Conservation (phyloP, 2,329 filamentous ascomycete species). For the Fusarium sp. region DNA sequence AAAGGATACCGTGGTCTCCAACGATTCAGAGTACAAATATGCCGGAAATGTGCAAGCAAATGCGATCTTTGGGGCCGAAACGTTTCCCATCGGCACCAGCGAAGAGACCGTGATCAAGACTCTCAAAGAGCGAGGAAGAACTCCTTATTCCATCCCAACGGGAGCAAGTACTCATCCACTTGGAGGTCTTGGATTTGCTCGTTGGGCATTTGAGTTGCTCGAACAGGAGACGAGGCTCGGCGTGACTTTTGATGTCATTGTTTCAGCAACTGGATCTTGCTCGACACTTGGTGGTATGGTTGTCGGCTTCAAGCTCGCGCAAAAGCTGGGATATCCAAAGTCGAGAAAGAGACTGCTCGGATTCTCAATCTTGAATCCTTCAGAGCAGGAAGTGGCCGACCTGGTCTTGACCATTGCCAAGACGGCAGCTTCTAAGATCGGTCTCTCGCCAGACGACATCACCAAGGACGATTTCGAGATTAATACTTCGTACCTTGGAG, state of each 20-base stretch:
- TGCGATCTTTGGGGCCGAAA: constrained; percentile 21
- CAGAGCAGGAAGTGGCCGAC: background rate
- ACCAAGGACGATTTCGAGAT: constrained; percentile 23
- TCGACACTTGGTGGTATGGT: constrained; percentile 23
- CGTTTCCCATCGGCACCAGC: constrained; percentile 13
- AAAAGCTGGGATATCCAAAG: constrained; percentile 2
- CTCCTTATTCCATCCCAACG: constrained; percentile 19
- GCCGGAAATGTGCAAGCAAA: constrained; percentile 28
- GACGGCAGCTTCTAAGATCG: constrained; percentile 23
- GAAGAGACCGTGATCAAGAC: constrained; percentile 3
- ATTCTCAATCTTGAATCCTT: constrained; percentile 9
- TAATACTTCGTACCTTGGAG: constrained; percentile 14
- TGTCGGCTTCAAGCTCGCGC: constrained; percentile 24
- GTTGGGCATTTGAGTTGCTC: constrained; percentile 27
- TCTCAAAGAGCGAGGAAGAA: constrained; percentile 11
- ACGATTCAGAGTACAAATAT: constrained; percentile 19
- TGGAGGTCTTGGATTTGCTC: constrained; percentile 25
- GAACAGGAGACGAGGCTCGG: constrained; percentile 19
- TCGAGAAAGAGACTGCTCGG: constrained; percentile 18
- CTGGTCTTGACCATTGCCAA: constrained; percentile 23
- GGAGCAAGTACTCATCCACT: constrained; percentile 25
- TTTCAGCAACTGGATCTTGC: constrained; percentile 23
- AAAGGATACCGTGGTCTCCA: constrained; percentile 1
- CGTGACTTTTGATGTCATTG: constrained; percentile 14
- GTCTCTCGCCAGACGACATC: constrained; percentile 6